Evolutionary conservation across 139 green algal genomes (phyloP).

Genomic region (Diplosphaera chodatii): DNA sequence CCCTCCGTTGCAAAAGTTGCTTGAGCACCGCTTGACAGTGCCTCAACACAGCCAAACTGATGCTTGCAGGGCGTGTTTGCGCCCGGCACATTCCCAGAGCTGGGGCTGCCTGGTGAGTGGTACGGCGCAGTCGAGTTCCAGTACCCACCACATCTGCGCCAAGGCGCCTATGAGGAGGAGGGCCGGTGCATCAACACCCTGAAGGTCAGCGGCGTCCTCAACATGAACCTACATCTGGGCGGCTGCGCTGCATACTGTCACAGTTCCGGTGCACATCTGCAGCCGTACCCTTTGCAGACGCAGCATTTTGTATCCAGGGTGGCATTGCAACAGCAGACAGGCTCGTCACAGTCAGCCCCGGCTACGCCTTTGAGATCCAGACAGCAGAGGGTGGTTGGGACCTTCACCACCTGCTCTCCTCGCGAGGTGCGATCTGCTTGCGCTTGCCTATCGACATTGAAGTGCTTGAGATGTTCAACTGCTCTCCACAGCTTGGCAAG

Average conservation of each 20-base stretch:
- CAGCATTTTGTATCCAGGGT: slow-evolving; percentile 25
- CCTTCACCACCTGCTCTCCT: slow-evolving; percentile 44
- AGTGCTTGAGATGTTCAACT: no score
- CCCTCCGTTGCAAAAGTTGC: no score
- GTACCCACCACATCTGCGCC: slow-evolving; percentile 70
- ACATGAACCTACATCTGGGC: no score
- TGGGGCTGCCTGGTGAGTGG: slow-evolving; percentile 74
- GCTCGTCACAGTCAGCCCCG: slow-evolving; percentile 72
- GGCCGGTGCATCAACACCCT: slow-evolving; percentile 46
- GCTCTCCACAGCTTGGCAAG: no score
- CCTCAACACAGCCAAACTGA: background rate
- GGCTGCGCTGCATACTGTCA: no score
- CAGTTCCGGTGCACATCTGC: no score
- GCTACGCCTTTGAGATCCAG: slow-evolving; percentile 75
- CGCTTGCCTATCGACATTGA: no score
- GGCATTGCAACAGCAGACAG: slow-evolving; percentile 72
- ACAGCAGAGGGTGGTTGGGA: slow-evolving; percentile 62
- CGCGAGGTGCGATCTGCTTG: background rate
- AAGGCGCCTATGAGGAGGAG: slow-evolving; percentile 76
- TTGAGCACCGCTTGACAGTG: no score
- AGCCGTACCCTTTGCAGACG: no score
- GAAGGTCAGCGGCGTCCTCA: slow-evolving; percentile 3
- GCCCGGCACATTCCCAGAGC: slow-evolving; percentile 42
- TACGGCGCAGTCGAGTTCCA: slow-evolving; percentile 82
- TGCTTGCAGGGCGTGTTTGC: slow-evolving; percentile 64